These are phyloP conservation scores for Citrullus colocynthis DNA, from an alignment of 306 rosid species.

Conservation along the genomic window DNA sequence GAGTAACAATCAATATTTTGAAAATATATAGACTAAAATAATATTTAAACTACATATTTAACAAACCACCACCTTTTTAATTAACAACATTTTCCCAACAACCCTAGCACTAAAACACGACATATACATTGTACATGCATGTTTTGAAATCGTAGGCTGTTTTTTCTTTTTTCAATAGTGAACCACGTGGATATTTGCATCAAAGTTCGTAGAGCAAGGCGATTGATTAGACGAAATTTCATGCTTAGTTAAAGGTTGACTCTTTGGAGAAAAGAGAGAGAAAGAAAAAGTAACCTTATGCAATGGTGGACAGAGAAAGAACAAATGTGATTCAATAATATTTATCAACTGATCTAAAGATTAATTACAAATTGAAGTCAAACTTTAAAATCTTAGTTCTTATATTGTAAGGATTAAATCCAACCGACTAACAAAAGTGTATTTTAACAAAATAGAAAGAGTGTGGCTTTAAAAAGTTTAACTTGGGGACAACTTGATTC, in stretches of 20 bases:
- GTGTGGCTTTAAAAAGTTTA: no score
- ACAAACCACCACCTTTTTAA: background rate
- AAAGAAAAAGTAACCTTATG: background rate
- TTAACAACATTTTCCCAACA: background rate
- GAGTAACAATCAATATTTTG: no score
- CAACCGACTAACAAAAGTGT: no score
- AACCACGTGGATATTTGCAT: slow-evolving; percentile 40
- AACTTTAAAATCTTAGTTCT: no score
- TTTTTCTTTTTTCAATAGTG: slow-evolving; percentile 8
- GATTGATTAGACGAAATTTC: slow-evolving; percentile 16
- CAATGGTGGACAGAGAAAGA: slow-evolving; percentile 3
- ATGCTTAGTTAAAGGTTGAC: background rate
- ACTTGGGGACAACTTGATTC: no score
- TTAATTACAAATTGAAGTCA: no score
- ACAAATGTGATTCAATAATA: background rate
- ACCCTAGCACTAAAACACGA: background rate
- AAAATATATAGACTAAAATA: no score
- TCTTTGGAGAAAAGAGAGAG: background rate
- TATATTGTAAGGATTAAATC: no score
- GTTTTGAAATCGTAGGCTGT: slow-evolving; percentile 17
- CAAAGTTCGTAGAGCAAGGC: slow-evolving; percentile 21
- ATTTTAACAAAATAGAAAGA: no score
- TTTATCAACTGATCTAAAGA: no score
- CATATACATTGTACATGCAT: slow-evolving; percentile 18
- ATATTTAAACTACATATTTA: background rate